A percentile compares a stretch with the other conserved stretches of the same genome.
Evolutionary conservation across 805 yeast species (phyloP).

Genomic region (Wickerhamiella sergipiensis): DNA sequence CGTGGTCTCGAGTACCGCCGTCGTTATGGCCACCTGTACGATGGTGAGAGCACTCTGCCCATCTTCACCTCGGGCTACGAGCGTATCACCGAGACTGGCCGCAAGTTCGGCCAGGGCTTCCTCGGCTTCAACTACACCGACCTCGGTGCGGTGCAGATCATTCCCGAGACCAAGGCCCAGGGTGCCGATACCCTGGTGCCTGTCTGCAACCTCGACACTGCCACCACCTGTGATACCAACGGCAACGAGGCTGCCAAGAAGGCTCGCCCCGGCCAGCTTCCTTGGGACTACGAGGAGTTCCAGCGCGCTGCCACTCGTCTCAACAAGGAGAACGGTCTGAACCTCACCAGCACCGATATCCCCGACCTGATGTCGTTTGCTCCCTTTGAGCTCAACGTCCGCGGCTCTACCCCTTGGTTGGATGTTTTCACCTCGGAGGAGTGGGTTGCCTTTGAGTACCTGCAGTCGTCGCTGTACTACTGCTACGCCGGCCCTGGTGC

Average conservation of each 20-base stretch:
- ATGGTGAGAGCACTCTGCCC: slow-evolving; percentile 26
- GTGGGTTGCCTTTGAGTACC: slow-evolving; percentile 19
- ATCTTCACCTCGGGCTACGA: slow-evolving; percentile 41
- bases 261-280: not conserved
- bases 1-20: slow-evolving; percentile 37
- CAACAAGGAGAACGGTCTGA: slow-evolving; percentile 22
- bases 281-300: slow-evolving; percentile 10
- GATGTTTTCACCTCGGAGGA: slow-evolving; percentile 21
- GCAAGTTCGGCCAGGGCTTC: slow-evolving; percentile 14
- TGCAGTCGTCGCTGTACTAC: slow-evolving; percentile 14
- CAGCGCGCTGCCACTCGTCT: slow-evolving; percentile 15
- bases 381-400: slow-evolving; percentile 38
- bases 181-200: slow-evolving; percentile 13
- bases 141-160: slow-evolving; percentile 6
- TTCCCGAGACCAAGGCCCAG: slow-evolving; percentile 10
- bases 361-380: slow-evolving; percentile 31
- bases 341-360: slow-evolving; percentile 30
- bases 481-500: slow-evolving; percentile 22
- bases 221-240: slow-evolving; percentile 3
- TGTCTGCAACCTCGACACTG: not conserved
- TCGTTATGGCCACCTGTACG: slow-evolving; percentile 35
- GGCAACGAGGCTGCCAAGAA: not conserved
- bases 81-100: slow-evolving; percentile 25
- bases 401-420: slow-evolving; percentile 31
- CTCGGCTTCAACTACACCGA: slow-evolving; percentile 10